Base-by-base conservation (phyloP, 2,329 filamentous ascomycete species). In the Aspergillus fijiensis region DNA sequence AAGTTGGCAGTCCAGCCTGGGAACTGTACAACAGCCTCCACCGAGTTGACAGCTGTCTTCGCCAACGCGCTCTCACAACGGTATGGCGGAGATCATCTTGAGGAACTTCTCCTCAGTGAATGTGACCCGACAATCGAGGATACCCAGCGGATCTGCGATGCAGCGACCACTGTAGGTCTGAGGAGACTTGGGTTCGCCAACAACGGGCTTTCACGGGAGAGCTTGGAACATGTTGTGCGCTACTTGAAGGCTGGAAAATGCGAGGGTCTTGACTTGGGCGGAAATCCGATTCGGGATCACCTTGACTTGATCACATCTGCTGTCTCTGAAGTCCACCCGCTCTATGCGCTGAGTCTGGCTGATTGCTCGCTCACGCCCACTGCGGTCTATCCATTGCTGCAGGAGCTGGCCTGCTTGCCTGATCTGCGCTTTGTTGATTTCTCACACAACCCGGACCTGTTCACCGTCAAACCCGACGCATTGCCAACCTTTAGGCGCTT, bases 341-440 rank as follows among this genome's bases (percentile, higher is more conserved):
- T 96, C 2, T 94, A 89, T 84, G 92, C 92, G 0, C 79, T 99
- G 55, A 94, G 92, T 73, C 77, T 99, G 63, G 91, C 92, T 1
- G 89, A 92, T 68, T 97, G 93, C 77, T 91, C 91, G 59, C 80
- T 99, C 57, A 86, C 84, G 4, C 88, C 92, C 0, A 81, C 85
- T 0, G 87, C 89, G 11, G 80, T 98, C 23, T 89, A 85, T 74
- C 85, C 86, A 57, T 81, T 98, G 12, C 83, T 98, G 54, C 91
- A 92, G 4, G 86, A 86, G 6, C 77, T 98, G 57, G 82, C 84
- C 27, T 86, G 83, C 65, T 79, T 97, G 58, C 82, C 83, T 2
- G 85, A 89, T 64, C 89, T 97, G 71, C 87, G 90, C 21, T 97
- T 97, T 72, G 86, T 99, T 60, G 95, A 98, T 73, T 81, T 99